A percentile compares a stretch with the other conserved stretches of the same genome.
These are phyloP conservation scores for Hyaloperonospora arabidopsidis DNA, from an alignment of 352 stramenopile genomes.

Conservation along the genomic window DNA sequence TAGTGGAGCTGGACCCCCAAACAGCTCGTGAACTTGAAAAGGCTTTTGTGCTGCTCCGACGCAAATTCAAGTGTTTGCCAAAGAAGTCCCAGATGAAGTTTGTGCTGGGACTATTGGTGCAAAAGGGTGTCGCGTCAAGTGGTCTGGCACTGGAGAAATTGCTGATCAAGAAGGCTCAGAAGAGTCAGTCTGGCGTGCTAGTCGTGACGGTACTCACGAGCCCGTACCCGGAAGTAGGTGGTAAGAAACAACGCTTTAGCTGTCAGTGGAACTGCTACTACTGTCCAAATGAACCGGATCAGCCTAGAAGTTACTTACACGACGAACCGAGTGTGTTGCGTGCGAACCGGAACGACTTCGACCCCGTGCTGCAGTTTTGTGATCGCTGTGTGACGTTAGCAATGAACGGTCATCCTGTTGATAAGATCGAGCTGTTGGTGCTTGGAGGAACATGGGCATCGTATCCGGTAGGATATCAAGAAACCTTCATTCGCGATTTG, in stretches of 20 bases:
- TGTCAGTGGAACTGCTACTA: constrained; percentile 95
- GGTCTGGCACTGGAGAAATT: constrained; percentile 63
- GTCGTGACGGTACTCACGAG: constrained; percentile 90
- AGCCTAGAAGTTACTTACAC: constrained; percentile 89
- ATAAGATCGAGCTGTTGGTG: constrained; percentile 90
- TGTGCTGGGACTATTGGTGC: constrained; percentile 64
- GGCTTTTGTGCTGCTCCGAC: constrained; percentile 71
- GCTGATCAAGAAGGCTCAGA: constrained; percentile 85
- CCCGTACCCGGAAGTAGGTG: constrained; percentile 74
- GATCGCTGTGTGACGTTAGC: constrained; percentile 85
- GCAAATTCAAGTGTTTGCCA: constrained; percentile 82
- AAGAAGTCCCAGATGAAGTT: constrained; percentile 90
- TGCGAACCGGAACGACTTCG: constrained; percentile 89
- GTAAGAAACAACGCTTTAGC: constrained; percentile 86
- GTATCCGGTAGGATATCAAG: constrained; percentile 87
- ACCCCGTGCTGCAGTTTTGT: constrained; percentile 88
- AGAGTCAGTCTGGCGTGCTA: constrained; percentile 86
- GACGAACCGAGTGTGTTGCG: constrained; percentile 88
- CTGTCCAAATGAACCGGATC: constrained; percentile 88
- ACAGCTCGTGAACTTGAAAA: constrained; percentile 79
- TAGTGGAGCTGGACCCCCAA: constrained; percentile 66
- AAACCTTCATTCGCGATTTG: constrained; percentile 86
- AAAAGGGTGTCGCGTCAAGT: constrained; percentile 42
- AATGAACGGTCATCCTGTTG: constrained; percentile 88
- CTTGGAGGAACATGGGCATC: constrained; percentile 89